Evolutionary conservation across 345 rosid genomes (phyloP), one percentile per base, ranked within the genome.

Genomic region (Trapa bicornis): DNA sequence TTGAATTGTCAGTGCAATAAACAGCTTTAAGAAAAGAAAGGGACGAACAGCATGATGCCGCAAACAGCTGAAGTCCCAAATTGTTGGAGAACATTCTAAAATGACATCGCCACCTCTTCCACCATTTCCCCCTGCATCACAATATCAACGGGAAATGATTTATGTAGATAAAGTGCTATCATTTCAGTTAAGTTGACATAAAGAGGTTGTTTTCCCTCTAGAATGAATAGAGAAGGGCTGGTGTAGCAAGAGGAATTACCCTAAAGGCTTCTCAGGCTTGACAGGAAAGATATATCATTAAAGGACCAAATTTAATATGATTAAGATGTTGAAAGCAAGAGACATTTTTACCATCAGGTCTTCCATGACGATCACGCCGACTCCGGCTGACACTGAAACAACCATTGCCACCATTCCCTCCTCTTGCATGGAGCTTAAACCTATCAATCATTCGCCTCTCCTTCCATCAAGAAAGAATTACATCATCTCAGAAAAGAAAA

Each of bases 31-130:
- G 14, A 13, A 47, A 57, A 43, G 43, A 32, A 72, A 65, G 67
- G 33, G 57, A 81, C 96, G 73, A 79, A 93, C 98, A 57, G 83
- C 75, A 64, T 90, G 98, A 83, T 85, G 86, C 68, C 84, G 94
- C 78, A 93, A 76, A 54, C 92, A 79, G n/a, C 91, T 80, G 71
- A 93, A 88, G 79, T 93, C 97, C 98, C 97, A 90, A 72, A 93
- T 80, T 39, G 89, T 68, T 37, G 83, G 82, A 8, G 96, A 85
- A 75, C 98, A 87, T 76, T 93, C 89, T 39, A 93, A 68, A 37
- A 90, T 86, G 81, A 93, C 97, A 81, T 93, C 91, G 45, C 98
- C 98, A 61, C 97, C 98, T 80, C 85, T 84, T 66, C 98, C 98
- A 73, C 98, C 97, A 78, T 87, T 88, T 53, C 97, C 98, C 78